phyloP scores from a whole-genome alignment of 1,139 yeast species.

The Yamadazyma triangularis region DNA sequence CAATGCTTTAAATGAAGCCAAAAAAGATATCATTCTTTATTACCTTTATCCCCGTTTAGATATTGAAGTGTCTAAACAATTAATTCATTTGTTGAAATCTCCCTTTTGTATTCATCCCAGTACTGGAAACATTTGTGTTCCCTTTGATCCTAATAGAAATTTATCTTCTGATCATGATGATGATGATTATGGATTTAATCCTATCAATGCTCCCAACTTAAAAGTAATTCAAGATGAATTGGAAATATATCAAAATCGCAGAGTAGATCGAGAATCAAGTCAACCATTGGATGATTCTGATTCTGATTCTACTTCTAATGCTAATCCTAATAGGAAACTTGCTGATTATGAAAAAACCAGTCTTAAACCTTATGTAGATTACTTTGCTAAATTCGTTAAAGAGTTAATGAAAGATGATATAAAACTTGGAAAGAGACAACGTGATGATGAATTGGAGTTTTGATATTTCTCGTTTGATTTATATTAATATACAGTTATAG shows the following conservation, averaged over 20 bases:
- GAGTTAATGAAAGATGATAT: constrained; percentile 54
- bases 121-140: constrained; percentile 95
- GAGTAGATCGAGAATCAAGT: constrained; percentile 23
- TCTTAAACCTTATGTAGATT: constrained; percentile 69
- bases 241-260: constrained; percentile 38
- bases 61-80: constrained; percentile 85
- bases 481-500: too few species aligned
- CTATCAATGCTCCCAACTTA: constrained; percentile 76
- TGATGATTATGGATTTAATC: constrained; percentile 61
- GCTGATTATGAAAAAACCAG: constrained; percentile 62
- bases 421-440: constrained; percentile 46
- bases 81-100: constrained; percentile 88
- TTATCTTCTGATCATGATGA: constrained; percentile 31
- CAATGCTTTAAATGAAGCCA: constrained; percentile 58
- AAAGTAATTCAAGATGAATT: constrained; percentile 54
- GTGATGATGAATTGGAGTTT: constrained; percentile 27
- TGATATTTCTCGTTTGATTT: too few species aligned
- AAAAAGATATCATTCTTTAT: constrained; percentile 77
- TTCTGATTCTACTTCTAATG: constrained; percentile 14
- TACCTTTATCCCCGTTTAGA: constrained; percentile 89
- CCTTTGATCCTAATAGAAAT: constrained; percentile 59
- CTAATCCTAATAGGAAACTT: constrained; percentile 16
- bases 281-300: constrained; percentile 21
- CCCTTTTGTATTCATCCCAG: constrained; percentile 99
- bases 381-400: constrained; percentile 62